These are phyloP conservation scores for Apiotrichum porosum DNA, from an alignment of 1,284 basidiomycete genomes.

Conservation along the genomic window DNA sequence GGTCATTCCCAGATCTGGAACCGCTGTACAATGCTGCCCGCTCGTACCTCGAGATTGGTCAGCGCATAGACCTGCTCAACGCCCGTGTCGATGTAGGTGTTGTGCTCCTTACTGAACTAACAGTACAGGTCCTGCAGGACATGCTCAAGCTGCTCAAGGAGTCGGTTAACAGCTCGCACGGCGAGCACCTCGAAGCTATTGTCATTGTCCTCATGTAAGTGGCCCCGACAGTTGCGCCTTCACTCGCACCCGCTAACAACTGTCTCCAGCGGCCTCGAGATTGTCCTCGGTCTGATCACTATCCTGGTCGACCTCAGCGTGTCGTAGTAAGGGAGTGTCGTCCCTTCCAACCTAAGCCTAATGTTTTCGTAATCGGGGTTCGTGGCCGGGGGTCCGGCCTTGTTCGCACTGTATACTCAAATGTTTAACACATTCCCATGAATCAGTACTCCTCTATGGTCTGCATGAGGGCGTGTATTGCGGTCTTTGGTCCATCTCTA, in stretches of 20 bases:
- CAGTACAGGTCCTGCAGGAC: slow-evolving; percentile 82
- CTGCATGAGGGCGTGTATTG: too few relatives aligned
- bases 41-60: slow-evolving; percentile 90
- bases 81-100: slow-evolving; percentile 69
- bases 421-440: too few relatives aligned
- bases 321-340: slow-evolving; percentile 21
- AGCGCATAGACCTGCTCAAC: slow-evolving; percentile 87
- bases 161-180: slow-evolving; percentile 83
- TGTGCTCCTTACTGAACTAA: background rate
- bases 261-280: slow-evolving; percentile 29
- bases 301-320: slow-evolving; percentile 63
- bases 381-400: too few relatives aligned
- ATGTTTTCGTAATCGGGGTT: too few relatives aligned
- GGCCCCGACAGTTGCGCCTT: too few relatives aligned
- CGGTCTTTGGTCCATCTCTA: too few relatives aligned
- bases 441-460: too few relatives aligned
- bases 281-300: slow-evolving; percentile 65
- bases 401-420: too few relatives aligned
- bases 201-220: slow-evolving; percentile 88
- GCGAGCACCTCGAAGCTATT: slow-evolving; percentile 90
- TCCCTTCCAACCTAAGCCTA: background rate
- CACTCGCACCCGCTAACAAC: slow-evolving; percentile 1
- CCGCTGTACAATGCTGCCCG: slow-evolving; percentile 90
- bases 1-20: slow-evolving; percentile 79
- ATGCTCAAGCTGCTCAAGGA: slow-evolving; percentile 93